phyloP scores from a whole-genome alignment of 352 stramenopile species.

The Aphanomyces euteiches region DNA sequence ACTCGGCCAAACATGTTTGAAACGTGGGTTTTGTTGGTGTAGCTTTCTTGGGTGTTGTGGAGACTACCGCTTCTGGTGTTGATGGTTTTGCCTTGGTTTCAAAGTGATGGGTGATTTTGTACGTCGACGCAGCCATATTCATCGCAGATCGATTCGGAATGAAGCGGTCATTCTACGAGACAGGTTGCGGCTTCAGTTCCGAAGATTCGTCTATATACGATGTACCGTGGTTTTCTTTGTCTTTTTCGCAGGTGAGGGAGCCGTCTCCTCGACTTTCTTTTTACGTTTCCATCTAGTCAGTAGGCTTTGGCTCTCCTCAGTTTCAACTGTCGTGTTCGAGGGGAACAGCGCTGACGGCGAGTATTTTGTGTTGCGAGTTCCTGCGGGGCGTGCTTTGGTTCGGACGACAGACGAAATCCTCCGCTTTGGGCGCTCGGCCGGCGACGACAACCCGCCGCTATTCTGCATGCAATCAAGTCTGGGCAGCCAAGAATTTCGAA shows the following conservation, averaged over 20 bases:
- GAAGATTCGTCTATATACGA: background rate
- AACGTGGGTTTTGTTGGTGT: slow-evolving; percentile 42
- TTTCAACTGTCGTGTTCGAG: background rate
- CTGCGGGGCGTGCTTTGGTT: no score
- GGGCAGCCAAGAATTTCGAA: background rate
- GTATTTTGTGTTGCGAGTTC: no score
- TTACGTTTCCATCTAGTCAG: slow-evolving; percentile 26
- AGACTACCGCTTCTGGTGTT: background rate
- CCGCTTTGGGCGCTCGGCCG: background rate
- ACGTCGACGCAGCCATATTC: slow-evolving; percentile 60
- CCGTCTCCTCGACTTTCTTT: slow-evolving; percentile 21
- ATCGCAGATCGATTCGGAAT: slow-evolving; percentile 83
- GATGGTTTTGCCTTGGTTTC: slow-evolving; percentile 37
- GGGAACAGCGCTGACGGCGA: background rate
- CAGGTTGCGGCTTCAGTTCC: background rate
- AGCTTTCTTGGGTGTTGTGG: slow-evolving; percentile 7
- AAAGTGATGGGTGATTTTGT: slow-evolving; percentile 31
- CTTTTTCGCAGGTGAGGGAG: background rate
- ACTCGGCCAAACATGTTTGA: slow-evolving; percentile 74
- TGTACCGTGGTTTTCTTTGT: slow-evolving; percentile 17
- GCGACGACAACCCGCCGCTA: background rate
- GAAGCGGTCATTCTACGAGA: slow-evolving; percentile 55
- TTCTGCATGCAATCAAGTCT: slow-evolving; percentile 13
- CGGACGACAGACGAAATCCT: background rate
- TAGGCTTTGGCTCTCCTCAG: background rate